These are phyloP conservation scores for Secale cereale DNA, from an alignment of 176 grass and related monocot species.

Conservation along the genomic window DNA sequence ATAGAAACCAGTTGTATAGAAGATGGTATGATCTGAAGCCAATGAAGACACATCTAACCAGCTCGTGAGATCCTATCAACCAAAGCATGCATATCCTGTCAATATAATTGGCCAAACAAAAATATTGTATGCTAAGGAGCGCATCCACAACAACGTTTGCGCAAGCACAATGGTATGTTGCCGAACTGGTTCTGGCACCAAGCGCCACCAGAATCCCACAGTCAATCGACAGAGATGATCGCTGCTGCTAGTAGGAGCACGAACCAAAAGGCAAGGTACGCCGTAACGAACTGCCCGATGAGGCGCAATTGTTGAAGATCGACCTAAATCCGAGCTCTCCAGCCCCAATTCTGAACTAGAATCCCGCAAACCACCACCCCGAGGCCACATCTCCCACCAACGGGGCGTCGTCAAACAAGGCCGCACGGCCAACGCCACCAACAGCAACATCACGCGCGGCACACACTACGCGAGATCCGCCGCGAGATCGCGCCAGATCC, in stretches of 20 bases:
- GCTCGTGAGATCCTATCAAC: background rate
- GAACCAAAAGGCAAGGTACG: background rate
- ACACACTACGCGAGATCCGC: background rate
- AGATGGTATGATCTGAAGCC: background rate
- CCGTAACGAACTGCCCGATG: background rate
- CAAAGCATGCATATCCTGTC: background rate
- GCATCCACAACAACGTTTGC: background rate
- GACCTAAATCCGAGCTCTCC: background rate
- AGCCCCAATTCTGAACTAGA: background rate
- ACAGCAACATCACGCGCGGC: background rate
- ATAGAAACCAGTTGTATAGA: background rate
- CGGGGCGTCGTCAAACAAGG: background rate
- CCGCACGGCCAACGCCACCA: background rate
- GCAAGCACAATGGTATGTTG: background rate
- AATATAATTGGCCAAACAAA: background rate
- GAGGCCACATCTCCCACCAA: background rate
- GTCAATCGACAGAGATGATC: background rate
- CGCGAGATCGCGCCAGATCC: slow-evolving; percentile 44
- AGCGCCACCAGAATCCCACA: background rate
- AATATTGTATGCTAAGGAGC: background rate
- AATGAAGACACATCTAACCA: background rate
- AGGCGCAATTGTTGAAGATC: slow-evolving; percentile 19
- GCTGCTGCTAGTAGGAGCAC: background rate
- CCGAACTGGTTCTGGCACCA: background rate
- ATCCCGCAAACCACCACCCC: background rate